phyloP scores from a whole-genome alignment of 2,329 filamentous ascomycete species.

The Huntiella omanensis region DNA sequence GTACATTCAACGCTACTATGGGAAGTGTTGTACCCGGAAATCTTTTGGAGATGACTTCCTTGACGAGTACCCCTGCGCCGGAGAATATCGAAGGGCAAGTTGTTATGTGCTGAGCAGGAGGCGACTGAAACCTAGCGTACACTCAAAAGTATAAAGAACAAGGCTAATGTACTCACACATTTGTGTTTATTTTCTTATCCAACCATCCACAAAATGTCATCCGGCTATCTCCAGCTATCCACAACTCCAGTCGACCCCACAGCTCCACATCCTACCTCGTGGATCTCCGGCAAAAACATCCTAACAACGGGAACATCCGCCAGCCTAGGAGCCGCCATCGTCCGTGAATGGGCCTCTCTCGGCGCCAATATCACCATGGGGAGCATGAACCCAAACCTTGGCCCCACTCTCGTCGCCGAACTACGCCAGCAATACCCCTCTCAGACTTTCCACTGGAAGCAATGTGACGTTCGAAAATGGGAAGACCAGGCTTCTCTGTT shows the following conservation, averaged over 20 bases:
- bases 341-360: slow-evolving; percentile 31
- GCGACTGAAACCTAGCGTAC: too few relatives aligned
- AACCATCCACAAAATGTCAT: too few relatives aligned
- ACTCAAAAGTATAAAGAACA: too few relatives aligned
- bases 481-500: slow-evolving; percentile 47
- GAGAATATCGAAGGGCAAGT: too few relatives aligned
- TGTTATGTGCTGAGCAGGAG: too few relatives aligned
- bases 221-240: too few relatives aligned
- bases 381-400: slow-evolving; percentile 37
- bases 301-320: slow-evolving; percentile 46
- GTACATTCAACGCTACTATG: too few relatives aligned
- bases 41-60: too few relatives aligned
- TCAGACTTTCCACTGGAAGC: slow-evolving; percentile 31
- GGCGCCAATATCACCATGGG: slow-evolving; percentile 44
- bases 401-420: slow-evolving; percentile 34
- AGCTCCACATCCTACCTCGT: slow-evolving; percentile 24
- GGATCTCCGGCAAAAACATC: slow-evolving; percentile 35
- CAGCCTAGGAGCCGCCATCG: slow-evolving; percentile 37
- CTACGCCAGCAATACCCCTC: slow-evolving; percentile 23
- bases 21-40: too few relatives aligned
- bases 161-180: too few relatives aligned
- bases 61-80: too few relatives aligned
- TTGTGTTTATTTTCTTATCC: too few relatives aligned
- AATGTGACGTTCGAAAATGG: slow-evolving; percentile 49
- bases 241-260: slow-evolving; percentile 21